Percentiles rank a stretch among this genome's conserved stretches.
Conservation (phyloP, 148 eudicot species). For the Camellia granthamiana region DNA sequence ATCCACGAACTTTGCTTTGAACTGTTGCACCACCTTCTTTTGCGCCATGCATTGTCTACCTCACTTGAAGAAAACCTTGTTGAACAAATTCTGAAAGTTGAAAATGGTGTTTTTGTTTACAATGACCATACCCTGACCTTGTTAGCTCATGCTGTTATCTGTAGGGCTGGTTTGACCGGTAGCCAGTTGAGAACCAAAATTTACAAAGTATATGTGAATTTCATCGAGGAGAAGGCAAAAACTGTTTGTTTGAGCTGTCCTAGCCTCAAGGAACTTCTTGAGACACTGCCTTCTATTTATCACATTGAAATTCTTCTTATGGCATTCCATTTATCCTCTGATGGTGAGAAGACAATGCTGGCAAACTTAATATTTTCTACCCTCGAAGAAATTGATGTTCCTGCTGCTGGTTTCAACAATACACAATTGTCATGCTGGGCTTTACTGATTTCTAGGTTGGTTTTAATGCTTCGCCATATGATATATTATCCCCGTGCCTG, state of each 20-base stretch:
- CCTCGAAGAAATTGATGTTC: conserved; percentile 43
- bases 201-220: conserved; percentile 52
- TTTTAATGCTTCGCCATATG: conserved; percentile 82
- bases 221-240: conserved; percentile 57
- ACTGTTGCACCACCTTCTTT: conserved; percentile 63
- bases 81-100: conserved; percentile 55
- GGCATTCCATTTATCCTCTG: conserved; percentile 89
- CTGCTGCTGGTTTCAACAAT: conserved; percentile 34
- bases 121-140: conserved; percentile 81
- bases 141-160: conserved; percentile 63
- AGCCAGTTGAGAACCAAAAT: conserved; percentile 65
- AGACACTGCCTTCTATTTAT: conserved; percentile 70
- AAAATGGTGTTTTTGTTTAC: conserved; percentile 66
- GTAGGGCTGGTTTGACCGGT: conserved; percentile 64
- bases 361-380: conserved; percentile 52
- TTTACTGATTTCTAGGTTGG: conserved; percentile 71
- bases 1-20: conserved; percentile 71
- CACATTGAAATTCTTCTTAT: conserved; percentile 89
- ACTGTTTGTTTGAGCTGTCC: conserved; percentile 35
- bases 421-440: conserved; percentile 83
- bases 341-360: conserved; percentile 62
- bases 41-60: conserved; percentile 49
- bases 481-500: conserved; percentile 66
- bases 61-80: conserved; percentile 74
- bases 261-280: conserved; percentile 51